Evolutionary conservation across 805 yeast genomes (phyloP), one percentile per base, ranked within the genome.

Genomic region (Saccharomycopsis fibuligera): DNA sequence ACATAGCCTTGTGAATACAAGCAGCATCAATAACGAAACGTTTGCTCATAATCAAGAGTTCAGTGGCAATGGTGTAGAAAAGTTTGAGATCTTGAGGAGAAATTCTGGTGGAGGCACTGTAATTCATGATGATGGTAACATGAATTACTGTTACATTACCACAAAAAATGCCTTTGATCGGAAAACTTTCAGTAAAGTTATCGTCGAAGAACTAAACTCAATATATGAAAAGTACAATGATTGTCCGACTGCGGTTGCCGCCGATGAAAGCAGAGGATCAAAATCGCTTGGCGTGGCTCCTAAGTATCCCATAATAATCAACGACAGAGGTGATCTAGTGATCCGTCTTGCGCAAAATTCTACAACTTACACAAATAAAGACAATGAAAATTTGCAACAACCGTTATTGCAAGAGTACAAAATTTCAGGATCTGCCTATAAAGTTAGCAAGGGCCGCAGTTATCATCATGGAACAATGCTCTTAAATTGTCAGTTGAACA

Each of bases 381-480:
- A n/a, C n/a, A n/a, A n/a, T n/a, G n/a, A n/a, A n/a, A n/a, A n/a
- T n/a, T n/a, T n/a, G n/a, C n/a, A n/a, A n/a, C n/a, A n/a, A n/a
- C n/a, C n/a, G n/a, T n/a, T n/a, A n/a, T n/a, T n/a, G n/a, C n/a
- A n/a, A n/a, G 67, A 62, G 22, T 59, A 64, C 2, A 93, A 93
- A 60, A 79, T 93, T 3, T 84, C 96, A 57, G 99, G 99, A 0
- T 86, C 96, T 5, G 97, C 99, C 0, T 93, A 78, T 64, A 90
- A 90, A 61, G 71, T 93, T 29, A 81, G 95, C 4, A 74, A 75
- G 43, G 90, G 93, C 0, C 79, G 79, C 57, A 80, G 96, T 5
- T 83, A 90, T 56, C 99, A 93, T 61, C 99, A 93, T 67, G 99
- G 97, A 0, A 93, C 99, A 0, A 86, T 93, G 96, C 69, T 93